phyloP scores from a whole-genome alignment of 1,139 yeast species.

The Yamadazyma trypodendri region DNA sequence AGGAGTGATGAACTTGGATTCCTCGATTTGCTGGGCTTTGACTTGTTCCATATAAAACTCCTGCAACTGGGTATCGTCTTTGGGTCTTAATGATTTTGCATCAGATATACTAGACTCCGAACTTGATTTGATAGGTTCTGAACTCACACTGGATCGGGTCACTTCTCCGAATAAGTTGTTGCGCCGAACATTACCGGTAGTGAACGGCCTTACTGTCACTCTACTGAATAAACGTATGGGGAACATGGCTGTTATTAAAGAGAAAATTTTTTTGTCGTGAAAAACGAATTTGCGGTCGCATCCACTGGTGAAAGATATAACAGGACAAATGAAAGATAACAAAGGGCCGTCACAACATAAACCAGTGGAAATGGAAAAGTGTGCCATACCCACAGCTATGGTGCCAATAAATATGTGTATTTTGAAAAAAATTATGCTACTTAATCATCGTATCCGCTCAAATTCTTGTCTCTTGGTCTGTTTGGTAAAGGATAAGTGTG shows the following conservation, averaged over 20 bases:
- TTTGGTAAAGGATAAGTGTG: conserved; percentile 65
- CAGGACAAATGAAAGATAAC: too few species aligned
- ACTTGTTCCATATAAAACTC: conserved; percentile 33
- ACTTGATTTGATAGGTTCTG: conserved; percentile 6
- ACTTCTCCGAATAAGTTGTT: conserved; percentile 29
- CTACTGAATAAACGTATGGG: conserved; percentile 2
- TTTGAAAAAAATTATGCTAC: conserved; percentile 1
- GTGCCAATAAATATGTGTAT: neutral
- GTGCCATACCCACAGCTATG: too few species aligned
- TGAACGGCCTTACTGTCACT: conserved; percentile 14
- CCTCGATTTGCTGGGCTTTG: conserved; percentile 24
- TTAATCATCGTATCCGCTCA: conserved; percentile 50
- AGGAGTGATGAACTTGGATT: conserved; percentile 58
- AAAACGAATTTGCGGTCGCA: conserved; percentile 1
- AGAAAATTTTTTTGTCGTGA: conserved; percentile 1
- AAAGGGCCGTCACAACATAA: too few species aligned
- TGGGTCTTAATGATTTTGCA: conserved; percentile 15
- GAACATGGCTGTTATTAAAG: neutral
- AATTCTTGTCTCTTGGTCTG: conserved; percentile 49
- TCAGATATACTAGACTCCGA: conserved; percentile 9
- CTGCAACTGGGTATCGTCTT: conserved; percentile 36
- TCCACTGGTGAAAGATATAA: too few species aligned
- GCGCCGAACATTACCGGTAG: conserved; percentile 11
- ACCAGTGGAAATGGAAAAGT: too few species aligned
- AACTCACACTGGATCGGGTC: conserved; percentile 19